Evolutionary conservation across 306 rosid species (phyloP), one percentile per base, ranked within the genome.

Genomic region (Acacia melanoxylon): DNA sequence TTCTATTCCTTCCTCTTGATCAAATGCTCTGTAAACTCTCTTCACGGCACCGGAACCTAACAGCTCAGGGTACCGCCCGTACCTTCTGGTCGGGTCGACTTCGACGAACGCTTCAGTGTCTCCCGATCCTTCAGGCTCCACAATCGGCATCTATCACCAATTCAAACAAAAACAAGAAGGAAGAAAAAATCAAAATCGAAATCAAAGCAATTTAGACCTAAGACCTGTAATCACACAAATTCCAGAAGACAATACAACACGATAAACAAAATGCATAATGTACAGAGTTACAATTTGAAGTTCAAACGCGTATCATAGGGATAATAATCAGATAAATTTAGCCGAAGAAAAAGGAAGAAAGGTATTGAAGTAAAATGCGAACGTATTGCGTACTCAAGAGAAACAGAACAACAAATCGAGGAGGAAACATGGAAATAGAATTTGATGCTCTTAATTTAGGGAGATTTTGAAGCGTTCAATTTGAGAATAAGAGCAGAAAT

Each of bases 41-140:
- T 69, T 69, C 31, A 69, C 74, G 4, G 74, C 31, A 12, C 74
- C 74, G 10, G 52, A 40, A 11, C 74, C 74, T 5, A 69, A 45
- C 12, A 69, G 33, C 16, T 69, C 74, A 8, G 9, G 1, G 51
- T 69, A 95, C 2, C 97, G 85, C 27, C 96, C 98, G 25, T 95
- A 95, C 4, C 98, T 80, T 8, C 94, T 87, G 0, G 88, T 88
- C 1, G 94, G 98, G 41, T 95, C 91, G 1, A 84, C 70, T 74
- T 95, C 99, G 0, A 84, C 90, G 19, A 95, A 95, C 16, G 91
- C 87, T 68, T 95, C 97, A 0, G 91, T 78, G 44, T 93, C 98
- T 83, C 75, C 95, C 0, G 78, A 76, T 9, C 83, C 61, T 2
- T 82, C 90, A 1, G 86, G 75, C 46, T 61, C 81, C 40, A 74